Conservation (phyloP, 148 eudicot genomes). For the Silene latifolia region DNA sequence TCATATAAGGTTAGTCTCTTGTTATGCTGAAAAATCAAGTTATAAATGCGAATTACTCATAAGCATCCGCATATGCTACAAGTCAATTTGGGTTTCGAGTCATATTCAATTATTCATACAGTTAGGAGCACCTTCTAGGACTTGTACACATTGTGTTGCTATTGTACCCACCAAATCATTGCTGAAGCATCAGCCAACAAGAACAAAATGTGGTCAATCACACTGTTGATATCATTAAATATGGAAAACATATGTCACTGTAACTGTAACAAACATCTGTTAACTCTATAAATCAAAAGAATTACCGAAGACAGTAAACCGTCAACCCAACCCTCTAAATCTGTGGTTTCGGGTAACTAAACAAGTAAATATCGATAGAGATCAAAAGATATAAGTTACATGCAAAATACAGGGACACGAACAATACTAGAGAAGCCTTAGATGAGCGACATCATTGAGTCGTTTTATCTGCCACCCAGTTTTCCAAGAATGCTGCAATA, state of each 20-base stretch:
- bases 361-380: conserved; percentile 16
- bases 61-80: no score
- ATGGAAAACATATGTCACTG: conserved; percentile 17
- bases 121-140: neutral
- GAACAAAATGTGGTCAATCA: conserved; percentile 7
- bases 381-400: conserved; percentile 24
- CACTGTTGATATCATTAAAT: conserved; percentile 16
- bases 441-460: conserved; percentile 89
- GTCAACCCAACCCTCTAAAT: conserved; percentile 18
- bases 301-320: conserved; percentile 17
- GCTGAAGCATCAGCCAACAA: neutral
- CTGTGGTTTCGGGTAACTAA: conserved; percentile 11
- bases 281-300: conserved; percentile 21
- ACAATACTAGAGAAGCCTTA: conserved; percentile 67
- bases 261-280: conserved; percentile 17
- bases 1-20: no score
- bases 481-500: conserved; percentile 83
- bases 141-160: neutral
- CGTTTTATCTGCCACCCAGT: conserved; percentile 93
- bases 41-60: no score
- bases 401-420: conserved; percentile 6
- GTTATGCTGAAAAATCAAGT: no score
- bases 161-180: neutral
- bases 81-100: no score
- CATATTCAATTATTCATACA: no score